phyloP scores from a whole-genome alignment of 2,329 filamentous ascomycete genomes.

The Aspergillus novoparasiticus region DNA sequence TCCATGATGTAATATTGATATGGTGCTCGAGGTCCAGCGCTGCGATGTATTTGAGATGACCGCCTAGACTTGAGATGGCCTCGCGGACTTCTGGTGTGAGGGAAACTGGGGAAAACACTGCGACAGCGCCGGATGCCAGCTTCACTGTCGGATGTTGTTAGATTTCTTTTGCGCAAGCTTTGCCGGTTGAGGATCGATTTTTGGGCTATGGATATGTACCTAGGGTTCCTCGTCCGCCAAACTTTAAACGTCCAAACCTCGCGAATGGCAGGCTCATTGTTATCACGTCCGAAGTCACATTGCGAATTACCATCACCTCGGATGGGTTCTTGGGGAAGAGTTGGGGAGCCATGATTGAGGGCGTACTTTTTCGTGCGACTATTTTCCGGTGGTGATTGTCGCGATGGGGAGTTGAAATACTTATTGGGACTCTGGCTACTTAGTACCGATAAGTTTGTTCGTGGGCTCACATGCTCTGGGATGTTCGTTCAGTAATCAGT shows the following conservation, averaged over 20 bases:
- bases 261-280: constrained; percentile 71
- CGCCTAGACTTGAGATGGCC: constrained; percentile 62
- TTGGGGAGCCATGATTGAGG: constrained; percentile 36
- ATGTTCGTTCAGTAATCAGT: neutral
- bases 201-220: constrained; percentile 55
- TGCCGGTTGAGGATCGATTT: neutral
- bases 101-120: constrained; percentile 88
- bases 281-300: constrained; percentile 73
- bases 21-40: constrained; percentile 93
- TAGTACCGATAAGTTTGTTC: neutral
- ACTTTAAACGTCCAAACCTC: constrained; percentile 75
- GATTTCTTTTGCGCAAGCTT: neutral
- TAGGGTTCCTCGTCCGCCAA: constrained; percentile 86
- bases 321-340: constrained; percentile 72
- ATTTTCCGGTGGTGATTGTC: neutral
- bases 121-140: constrained; percentile 74
- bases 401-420: neutral
- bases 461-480: neutral
- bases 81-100: constrained; percentile 75
- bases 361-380: neutral
- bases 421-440: neutral
- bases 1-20: constrained; percentile 88
- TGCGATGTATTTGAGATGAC: constrained; percentile 78
- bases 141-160: constrained; percentile 59
- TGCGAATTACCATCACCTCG: constrained; percentile 86